Base-by-base conservation (phyloP, 202 grass and related monocot species). In the Zoysia matrella region DNA sequence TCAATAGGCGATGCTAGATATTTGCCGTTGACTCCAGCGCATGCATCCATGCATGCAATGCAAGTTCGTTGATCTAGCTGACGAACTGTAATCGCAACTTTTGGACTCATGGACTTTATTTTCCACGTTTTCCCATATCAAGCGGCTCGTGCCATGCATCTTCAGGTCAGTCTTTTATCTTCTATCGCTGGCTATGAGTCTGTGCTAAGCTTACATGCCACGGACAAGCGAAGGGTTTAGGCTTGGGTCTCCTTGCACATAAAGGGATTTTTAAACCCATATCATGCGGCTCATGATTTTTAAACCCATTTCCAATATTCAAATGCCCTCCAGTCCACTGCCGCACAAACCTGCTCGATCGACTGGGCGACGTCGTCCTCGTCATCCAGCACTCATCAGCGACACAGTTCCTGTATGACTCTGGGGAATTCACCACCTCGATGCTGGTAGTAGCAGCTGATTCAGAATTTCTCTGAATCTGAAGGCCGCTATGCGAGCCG, bases 81-180 rank as follows among this genome's bases (percentile, higher is more conserved):
- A 85, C 57, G 68, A 85, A 79, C 36, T 73, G 48, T 72, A 47
- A 65, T 78, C 67, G 49, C 70, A 71, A 36, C 14, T 67, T 58
- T 73, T 85, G 76, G 60, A 73, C 52, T 58, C 53, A 43, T 15
- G 14, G 6, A 6, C 6, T 47, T 3, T 47, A 30, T 30, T 30
- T 30, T 30, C 22, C 22, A 30, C 22, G 22, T 30, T 30, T 30
- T 30, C 22, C 22, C 22, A 30, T 30, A 30, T 30, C 22, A 30
- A 30, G 22, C 22, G 22, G 22, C 22, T 30, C 22, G 22, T 30
- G 22, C 22, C 5, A 16, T 65, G 60, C 42, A 39, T 55, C 30
- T n/a, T 56, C 7, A 10, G 5, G 75, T 66, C 83, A 41, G 78
- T 78, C 39, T 84, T 65, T 47, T 47, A 30, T 30, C 22, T 30